Evolutionary conservation across 1,284 basidiomycete species (phyloP), one percentile per base, ranked within the genome.

Genomic region (Pulveroboletus sp.): DNA sequence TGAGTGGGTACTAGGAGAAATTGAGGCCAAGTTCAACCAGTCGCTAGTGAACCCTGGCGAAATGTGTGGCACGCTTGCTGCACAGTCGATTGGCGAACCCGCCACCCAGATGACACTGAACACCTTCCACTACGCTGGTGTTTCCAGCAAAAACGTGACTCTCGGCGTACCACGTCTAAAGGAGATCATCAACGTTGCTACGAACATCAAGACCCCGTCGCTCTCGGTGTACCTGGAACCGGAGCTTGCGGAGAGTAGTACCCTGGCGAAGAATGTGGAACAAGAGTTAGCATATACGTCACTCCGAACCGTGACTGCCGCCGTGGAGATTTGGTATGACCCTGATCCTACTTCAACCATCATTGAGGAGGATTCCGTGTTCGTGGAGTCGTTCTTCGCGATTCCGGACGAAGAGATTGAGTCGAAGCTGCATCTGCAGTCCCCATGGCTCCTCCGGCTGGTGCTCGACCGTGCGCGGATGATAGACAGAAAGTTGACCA

Each of bases 121-220:
- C 73, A 98, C 95, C 0, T 98, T 98, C 89, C 95, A 98, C 76
- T 98, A 97, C 72, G 95, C 95, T 62, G 95, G 95, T 89, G 95
- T 98, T 32, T 95, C 95, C 29, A 92, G 89, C 70, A 51, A 98
- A 98, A 95, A 95, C 76, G 95, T 98, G 50, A 98, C 95, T 0
- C 91, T 98, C 60, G 95, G 95, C 88, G 95, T 98, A 1, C 95
- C 95, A 12, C 93, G 95, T 76, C 74, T 98, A 59, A 98, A 98
- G 78, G 95, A 98, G 73, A 98, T 99, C 65, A 99, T 99, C 79
- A 99, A 99, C 72, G 95, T 98, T 51, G 95, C 97, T 0, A 91
- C 89, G 32, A 96, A 99, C 71, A 98, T 99, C 82, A 98, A 98
- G 76, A 99, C 97, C 0, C 97, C 97, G 0, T 95, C 94, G 0